Base-by-base conservation (phyloP, 768 basidiomycete genomes). In the Clathrus columnatus region DNA sequence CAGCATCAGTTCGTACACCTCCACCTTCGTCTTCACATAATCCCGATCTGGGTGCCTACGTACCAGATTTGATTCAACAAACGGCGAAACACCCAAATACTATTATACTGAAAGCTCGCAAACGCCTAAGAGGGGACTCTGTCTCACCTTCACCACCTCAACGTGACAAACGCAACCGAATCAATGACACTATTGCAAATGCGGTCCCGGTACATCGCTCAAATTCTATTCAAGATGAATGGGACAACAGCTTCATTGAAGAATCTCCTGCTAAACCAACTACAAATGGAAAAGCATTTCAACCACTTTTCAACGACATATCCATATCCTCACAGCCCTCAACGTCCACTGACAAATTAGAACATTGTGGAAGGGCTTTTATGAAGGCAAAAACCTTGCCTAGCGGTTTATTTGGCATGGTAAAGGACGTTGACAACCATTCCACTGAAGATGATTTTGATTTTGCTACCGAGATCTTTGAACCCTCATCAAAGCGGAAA, bases 91-190 rank as follows among this genome's bases (percentile, higher is more conserved):
- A 30, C 14, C 17, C 56, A 30, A 44, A 52, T 55, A 56, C 62
- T 48, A 56, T 58, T 50, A 54, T 89, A 27, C 77, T 76, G 23
- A 78, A 85, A 29, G 88, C 88, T 20, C 80, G 87, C 32, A 91
- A 91, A 66, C 83, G 88, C 54, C 74, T 91, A 17, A 80, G 88
- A 28, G 88, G 88, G 24, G 88, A 91, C 63, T 83, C 83, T 0
- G 87, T 91, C 1, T 90, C 88, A 0, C 88, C 88, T 3, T 87
- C 88, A 17, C 88, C 88, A 3, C 80, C 76, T 64, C 52, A 45
- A 17, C 89, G 88, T 66, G 80, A 80, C 63, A 90, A 89, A 66
- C 78, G 84, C 57, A 76, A 76, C 64, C 84, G 85, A 42, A 64
- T 81, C 50, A 64, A 36, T 29, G 46, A 8, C 21, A 11, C 47